Base-by-base conservation (phyloP, 352 stramenopile species). In the Phytopythium kandeliae region DNA sequence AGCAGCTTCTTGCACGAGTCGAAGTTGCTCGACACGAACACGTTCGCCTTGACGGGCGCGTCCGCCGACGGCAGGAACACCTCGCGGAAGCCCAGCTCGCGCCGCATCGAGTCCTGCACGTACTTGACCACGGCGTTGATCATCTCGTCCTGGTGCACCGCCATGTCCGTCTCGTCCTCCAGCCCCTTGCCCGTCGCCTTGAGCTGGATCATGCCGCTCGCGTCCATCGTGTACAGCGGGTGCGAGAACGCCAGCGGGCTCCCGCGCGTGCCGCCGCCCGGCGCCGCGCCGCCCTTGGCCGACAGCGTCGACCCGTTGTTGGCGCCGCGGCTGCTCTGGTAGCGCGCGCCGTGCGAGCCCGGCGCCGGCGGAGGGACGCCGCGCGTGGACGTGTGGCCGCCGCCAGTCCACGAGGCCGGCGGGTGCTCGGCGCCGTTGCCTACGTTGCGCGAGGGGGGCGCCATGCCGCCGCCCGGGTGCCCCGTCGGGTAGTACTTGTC, bases 81-180 rank as follows among this genome's bases (percentile, higher is more conserved):
- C 56, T 92, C 81, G 8, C 66, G 55, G 57, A 94, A 92, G 37
- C 84, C 77, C 48, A 94, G 53, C 53, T 92, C 75, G 17, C 78
- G 78, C 12, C 64, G 62, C 84, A 94, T 94, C 44, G 78, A 90
- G 57, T 92, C 81, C 43, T 94, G 81, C 33, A 94, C 84, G 54
- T 92, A 90, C 58, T 84, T 83, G 45, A 92, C 84, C 15, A 92
- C 78, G 7, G 81, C 69, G 58, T 89, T 92, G 63, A 92, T 87
- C 57, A 94, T 89, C 55, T 94, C 84, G 48, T 94, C 84, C 63
- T 92, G 81, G 61, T 92, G 81, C n/a, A 92, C 81, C 2, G 81
- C 77, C 55, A 94, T 72, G 51, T 94, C 84, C 28, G 79, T 85
- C 58, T 92, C 81, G 51, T 92, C 78, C 31, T 24, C 5, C 3